phyloP scores from a whole-genome alignment of 2,329 filamentous ascomycete species.

The Nemania diffusa region DNA sequence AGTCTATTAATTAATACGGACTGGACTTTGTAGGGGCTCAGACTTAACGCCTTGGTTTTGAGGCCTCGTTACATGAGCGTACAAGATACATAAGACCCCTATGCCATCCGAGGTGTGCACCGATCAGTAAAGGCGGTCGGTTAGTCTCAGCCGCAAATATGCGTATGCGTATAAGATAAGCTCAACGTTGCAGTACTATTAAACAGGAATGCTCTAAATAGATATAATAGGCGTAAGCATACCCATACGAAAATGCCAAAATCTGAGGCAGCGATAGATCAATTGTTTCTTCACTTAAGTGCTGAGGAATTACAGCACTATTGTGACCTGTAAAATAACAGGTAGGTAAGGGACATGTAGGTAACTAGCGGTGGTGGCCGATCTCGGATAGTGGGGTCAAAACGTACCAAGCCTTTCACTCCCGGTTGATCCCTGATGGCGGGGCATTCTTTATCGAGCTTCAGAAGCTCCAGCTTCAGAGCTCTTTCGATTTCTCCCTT shows the following conservation, averaged over 20 bases:
- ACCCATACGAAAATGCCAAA: too few species aligned
- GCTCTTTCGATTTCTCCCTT: constrained; percentile 6
- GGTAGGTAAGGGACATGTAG: too few species aligned
- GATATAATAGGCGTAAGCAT: too few species aligned
- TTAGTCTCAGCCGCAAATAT: background rate
- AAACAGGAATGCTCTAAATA: too few species aligned
- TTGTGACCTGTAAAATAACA: too few species aligned
- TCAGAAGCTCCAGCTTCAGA: constrained; percentile 16
- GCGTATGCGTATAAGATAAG: background rate
- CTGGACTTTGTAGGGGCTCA: background rate
- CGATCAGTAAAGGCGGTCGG: background rate
- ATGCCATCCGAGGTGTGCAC: background rate
- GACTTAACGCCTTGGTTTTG: background rate
- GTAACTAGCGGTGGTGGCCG: too few species aligned
- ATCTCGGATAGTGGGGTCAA: constrained; percentile 43
- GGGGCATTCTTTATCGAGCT: constrained; percentile 23
- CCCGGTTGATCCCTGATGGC: constrained; percentile 19
- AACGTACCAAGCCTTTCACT: constrained; percentile 27
- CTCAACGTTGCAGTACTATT: too few species aligned
- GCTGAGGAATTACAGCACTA: too few species aligned
- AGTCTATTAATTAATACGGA: background rate
- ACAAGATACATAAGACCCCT: background rate
- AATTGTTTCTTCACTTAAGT: too few species aligned
- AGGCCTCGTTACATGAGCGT: background rate
- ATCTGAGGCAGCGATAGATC: too few species aligned